phyloP scores from a whole-genome alignment of 2,329 filamentous ascomycete species.

The Colletotrichum tabaci region DNA sequence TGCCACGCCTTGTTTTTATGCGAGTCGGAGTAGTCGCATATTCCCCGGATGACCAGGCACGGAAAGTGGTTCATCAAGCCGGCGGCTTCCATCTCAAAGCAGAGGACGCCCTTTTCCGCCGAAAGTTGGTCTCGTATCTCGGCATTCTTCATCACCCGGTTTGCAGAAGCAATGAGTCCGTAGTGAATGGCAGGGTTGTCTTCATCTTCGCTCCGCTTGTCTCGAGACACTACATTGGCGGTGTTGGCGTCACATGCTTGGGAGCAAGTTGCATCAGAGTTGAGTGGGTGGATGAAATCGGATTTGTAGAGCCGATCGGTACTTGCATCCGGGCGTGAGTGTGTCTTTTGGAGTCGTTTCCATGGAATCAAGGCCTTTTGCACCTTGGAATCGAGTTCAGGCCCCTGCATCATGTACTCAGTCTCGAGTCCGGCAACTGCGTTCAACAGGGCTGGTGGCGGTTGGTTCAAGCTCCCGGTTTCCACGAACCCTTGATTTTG shows the following conservation, averaged over 20 bases:
- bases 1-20: conserved; percentile 49
- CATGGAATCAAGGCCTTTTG: not conserved
- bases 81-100: conserved; percentile 30
- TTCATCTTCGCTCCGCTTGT: conserved; percentile 17
- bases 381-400: not conserved
- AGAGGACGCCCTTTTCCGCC: conserved; percentile 51
- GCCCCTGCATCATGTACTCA: not conserved
- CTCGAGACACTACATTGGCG: not conserved
- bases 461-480: conserved; percentile 30
- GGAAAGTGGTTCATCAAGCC: conserved; percentile 5
- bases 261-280: not conserved
- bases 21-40: conserved; percentile 51
- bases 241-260: not conserved
- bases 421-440: not conserved
- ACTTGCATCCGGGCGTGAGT: not conserved
- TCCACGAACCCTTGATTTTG: conserved; percentile 16
- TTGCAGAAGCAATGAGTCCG: conserved; percentile 53
- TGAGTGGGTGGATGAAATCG: not conserved
- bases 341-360: too few relatives aligned
- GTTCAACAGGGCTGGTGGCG: not conserved
- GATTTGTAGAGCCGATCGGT: not conserved
- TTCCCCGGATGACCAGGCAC: conserved; percentile 48
- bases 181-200: conserved; percentile 48
- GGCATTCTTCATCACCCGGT: conserved; percentile 51
- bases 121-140: conserved; percentile 50